Percentiles rank a stretch among this genome's conserved stretches.
These are phyloP conservation scores for Alloteropsis angusta DNA, from an alignment of 202 grass and related monocot species.

Conservation along the genomic window DNA sequence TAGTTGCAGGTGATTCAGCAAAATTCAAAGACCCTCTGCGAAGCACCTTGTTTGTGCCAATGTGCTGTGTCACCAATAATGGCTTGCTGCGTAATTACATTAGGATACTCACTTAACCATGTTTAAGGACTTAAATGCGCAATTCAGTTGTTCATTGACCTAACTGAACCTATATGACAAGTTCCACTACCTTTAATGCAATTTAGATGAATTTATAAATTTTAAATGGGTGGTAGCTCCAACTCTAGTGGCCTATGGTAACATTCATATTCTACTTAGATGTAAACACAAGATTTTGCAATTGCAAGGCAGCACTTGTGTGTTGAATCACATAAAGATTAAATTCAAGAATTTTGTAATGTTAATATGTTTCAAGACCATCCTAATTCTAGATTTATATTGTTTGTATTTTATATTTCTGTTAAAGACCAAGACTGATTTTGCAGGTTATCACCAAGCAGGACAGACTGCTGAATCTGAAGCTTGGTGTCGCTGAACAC, in stretches of 20 bases:
- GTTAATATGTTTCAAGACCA: conserved; percentile 4
- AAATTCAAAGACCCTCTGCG: neutral
- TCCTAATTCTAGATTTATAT: conserved; percentile 9
- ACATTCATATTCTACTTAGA: neutral
- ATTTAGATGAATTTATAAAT: neutral
- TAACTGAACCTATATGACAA: neutral
- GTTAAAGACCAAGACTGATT: conserved; percentile 18
- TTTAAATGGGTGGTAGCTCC: neutral
- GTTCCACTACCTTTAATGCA: neutral
- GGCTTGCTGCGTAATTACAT: neutral
- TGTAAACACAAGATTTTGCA: neutral
- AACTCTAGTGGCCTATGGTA: neutral
- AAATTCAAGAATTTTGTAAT: neutral
- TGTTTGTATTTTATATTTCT: conserved; percentile 1
- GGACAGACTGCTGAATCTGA: conserved; percentile 58
- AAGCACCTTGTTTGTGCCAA: neutral
- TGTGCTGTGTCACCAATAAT: neutral
- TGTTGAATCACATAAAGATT: conserved; percentile 3
- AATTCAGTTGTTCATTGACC: neutral
- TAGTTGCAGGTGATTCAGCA: neutral
- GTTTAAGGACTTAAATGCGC: neutral
- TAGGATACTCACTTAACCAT: neutral
- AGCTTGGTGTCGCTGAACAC: conserved; percentile 52
- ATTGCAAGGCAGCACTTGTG: neutral
- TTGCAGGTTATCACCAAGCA: conserved; percentile 71